Base-by-base conservation (phyloP, 306 rosid species). In the Sesbania bispinosa region DNA sequence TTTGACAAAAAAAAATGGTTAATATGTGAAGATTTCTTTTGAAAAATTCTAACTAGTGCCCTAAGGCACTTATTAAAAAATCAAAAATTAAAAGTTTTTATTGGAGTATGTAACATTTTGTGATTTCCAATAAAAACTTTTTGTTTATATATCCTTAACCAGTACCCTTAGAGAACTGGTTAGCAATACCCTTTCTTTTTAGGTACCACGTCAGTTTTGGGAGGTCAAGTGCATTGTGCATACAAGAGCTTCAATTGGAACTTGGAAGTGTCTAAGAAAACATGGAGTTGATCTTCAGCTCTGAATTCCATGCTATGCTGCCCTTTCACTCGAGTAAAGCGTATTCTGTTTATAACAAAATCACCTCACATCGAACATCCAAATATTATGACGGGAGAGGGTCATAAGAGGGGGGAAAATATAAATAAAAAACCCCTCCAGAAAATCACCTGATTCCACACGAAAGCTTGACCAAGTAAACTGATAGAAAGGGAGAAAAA, bases 361-460 rank as follows among this genome's bases (percentile, higher is more conserved):
- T 35, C 68, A 69, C 62, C 77, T 67, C 61, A 77, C 68, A 82
- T 46, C 59, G 45, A 62, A 53, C 75, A 74, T 55, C 43, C 54
- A 48, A 46, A 27, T 65, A 60, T 61, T 67, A 19, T 10, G 57
- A 9, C 19, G 15, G 1, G 14, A 21, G 21, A 19, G 67, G 57
- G 29, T 24, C 4, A 15, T 15, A 27, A 2, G 47, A 29, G 24
- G 67, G 32, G 19, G n/a, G 61, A 43, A 10, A 9, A 30, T 38
- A 19, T 0, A 9, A 10, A 24, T 2, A 55, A 14, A 47, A 35
- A 15, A 39, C 8, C 33, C 51, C 50, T 10, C 48, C 64, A 72
- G 16, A 46, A 64, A 26, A 57, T 66, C 13, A 43, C 61, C 52
- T 32, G 53, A 70, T 51, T 35, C 45, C 45, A 45, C 38, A 45